These are phyloP conservation scores for Trypanosoma congolense DNA, from an alignment of 208 protist species.

Conservation along the genomic window DNA sequence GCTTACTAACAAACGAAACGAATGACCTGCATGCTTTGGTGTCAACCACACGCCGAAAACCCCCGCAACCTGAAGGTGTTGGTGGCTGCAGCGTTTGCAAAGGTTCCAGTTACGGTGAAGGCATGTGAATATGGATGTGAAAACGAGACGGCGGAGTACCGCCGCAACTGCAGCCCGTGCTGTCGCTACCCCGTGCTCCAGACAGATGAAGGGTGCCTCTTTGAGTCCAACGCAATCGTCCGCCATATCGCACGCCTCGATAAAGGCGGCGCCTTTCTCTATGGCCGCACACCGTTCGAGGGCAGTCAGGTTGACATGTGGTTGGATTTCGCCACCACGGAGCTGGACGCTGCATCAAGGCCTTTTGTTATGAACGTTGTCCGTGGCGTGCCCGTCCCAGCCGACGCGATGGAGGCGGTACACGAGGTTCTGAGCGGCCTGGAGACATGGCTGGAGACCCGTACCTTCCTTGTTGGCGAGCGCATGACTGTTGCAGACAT, in stretches of 20 bases:
- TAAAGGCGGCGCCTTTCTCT: constrained; percentile 55
- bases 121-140: constrained; percentile 43
- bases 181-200: constrained; percentile 64
- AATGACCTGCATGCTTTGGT: constrained; percentile 43
- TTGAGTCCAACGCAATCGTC: constrained; percentile 84
- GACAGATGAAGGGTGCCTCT: constrained; percentile 78
- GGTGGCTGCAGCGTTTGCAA: constrained; percentile 54
- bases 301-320: constrained; percentile 80
- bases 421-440: constrained; percentile 55
- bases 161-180: constrained; percentile 61
- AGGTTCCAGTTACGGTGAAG: constrained; percentile 44
- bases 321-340: constrained; percentile 74
- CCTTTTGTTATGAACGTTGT: constrained; percentile 34
- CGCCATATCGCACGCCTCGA: constrained; percentile 69
- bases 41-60: constrained; percentile 39
- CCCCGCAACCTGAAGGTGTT: constrained; percentile 54
- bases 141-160: constrained; percentile 60
- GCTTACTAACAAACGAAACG: background rate
- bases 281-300: constrained; percentile 71
- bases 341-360: constrained; percentile 39
- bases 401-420: constrained; percentile 21
- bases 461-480: constrained; percentile 85
- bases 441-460: constrained; percentile 69
- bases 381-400: constrained; percentile 18
- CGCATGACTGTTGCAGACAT: constrained; percentile 79